Base-by-base conservation (phyloP, 495 filamentous ascomycete species). In the Sporormia fimetaria region DNA sequence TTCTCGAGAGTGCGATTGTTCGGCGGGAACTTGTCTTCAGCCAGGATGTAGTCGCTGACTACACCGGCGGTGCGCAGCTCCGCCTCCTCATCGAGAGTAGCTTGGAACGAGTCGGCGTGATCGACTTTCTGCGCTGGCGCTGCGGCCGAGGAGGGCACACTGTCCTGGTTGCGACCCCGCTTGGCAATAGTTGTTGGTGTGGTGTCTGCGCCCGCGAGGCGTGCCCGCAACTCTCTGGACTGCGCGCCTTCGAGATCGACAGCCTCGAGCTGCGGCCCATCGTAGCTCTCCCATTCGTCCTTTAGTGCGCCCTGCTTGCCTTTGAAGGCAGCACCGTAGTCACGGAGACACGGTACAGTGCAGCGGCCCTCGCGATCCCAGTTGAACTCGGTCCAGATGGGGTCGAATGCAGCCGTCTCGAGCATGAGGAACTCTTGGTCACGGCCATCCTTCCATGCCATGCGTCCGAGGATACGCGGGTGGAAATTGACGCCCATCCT, bases 401-500 rank as follows among this genome's bases (percentile, higher is more conserved):
- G 71, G 43, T 75, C 71, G 40, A 75, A 74, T 1, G 68, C 57
- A 0, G 67, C 71, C 3, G 68, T 74, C 45, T 75, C 71, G 26
- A 75, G 61, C 70, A 73, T 75, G 3, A 63, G 49, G 23, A 73
- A 62, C 34, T 74, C 70, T 12, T 65, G 58, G 31, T 68, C 68
- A 10, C 68, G 57, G 0, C 63, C 61, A 40, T 75, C 71, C 41
- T 69, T 69, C 65, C 67, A 70, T 6, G 71, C 64, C 71, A 75
- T 75, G 3, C 68, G 58, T 0, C 71, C 71, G 17, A 75, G 59
- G 2, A 73, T 65, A 5, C 67, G 55, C 0, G 71, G 71, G 42
- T 75, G 71, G 55, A 71, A 75, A 37, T 74, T 74, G 31, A 75
- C 56, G 1, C 71, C 71, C 71, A 75, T 75, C 18, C 71, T 61